Evolutionary conservation across 2,329 filamentous ascomycete species (phyloP).

Genomic region (Raffaelea albimanens): DNA sequence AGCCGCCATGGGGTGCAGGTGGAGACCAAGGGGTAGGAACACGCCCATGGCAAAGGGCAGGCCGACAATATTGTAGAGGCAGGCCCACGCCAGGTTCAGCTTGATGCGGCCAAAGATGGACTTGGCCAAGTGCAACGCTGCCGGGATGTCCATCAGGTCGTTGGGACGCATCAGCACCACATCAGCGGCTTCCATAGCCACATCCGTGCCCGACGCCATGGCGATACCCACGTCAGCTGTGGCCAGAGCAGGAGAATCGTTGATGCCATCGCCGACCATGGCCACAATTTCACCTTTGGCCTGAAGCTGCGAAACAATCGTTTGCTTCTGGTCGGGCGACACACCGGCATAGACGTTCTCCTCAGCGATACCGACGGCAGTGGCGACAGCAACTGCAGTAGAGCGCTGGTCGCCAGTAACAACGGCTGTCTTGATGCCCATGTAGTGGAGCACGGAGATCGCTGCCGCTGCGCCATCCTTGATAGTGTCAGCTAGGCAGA

Average conservation of each 20-base stretch:
- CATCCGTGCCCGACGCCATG: constrained; percentile 85
- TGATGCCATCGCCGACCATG: constrained; percentile 98
- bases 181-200: constrained; percentile 94
- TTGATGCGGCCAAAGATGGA: constrained; percentile 90
- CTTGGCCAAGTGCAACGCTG: constrained; percentile 69
- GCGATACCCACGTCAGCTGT: constrained; percentile 91
- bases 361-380: constrained; percentile 67
- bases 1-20: constrained; percentile 88
- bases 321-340: constrained; percentile 83
- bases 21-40: constrained; percentile 80
- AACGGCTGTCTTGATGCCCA: constrained; percentile 81
- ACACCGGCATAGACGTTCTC: constrained; percentile 78
- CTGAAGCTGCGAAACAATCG: constrained; percentile 72
- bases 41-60: constrained; percentile 95
- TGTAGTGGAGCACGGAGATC: constrained; percentile 70
- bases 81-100: constrained; percentile 86
- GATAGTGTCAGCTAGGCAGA: constrained; percentile 82
- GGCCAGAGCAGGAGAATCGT: constrained; percentile 85
- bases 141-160: constrained; percentile 87
- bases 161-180: constrained; percentile 91
- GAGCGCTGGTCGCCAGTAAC: constrained; percentile 87
- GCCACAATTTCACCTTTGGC: constrained; percentile 67
- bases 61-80: constrained; percentile 83
- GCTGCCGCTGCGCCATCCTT: constrained; percentile 78
- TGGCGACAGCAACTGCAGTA: constrained; percentile 76